phyloP scores from a whole-genome alignment of 1,284 basidiomycete genomes.

The Trichosporon sp. region DNA sequence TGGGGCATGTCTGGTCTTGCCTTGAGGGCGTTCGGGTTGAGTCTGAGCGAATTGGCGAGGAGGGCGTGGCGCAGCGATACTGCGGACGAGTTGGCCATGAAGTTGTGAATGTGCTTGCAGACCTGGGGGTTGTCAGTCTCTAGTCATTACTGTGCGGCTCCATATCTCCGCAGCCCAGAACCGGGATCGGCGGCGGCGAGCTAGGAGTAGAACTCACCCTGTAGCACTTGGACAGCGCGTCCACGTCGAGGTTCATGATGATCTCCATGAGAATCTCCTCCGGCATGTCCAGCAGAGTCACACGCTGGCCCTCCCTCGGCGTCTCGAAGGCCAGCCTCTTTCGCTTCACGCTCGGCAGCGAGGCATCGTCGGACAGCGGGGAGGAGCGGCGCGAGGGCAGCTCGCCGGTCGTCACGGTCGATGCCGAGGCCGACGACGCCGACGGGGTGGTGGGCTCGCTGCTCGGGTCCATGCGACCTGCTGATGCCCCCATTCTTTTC shows the following conservation, averaged over 20 bases:
- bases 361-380: not conserved
- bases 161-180: not conserved
- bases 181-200: not conserved
- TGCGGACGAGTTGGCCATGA: slow-evolving; percentile 30
- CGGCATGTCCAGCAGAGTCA: not conserved
- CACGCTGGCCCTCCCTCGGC: not conserved
- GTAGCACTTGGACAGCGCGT: slow-evolving; percentile 2
- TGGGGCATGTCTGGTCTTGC: slow-evolving; percentile 18
- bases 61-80: slow-evolving; percentile 70
- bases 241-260: not conserved
- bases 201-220: not conserved
- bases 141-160: too few relatives aligned
- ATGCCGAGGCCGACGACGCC: not conserved
- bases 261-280: slow-evolving; percentile 2
- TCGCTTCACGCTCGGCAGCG: not conserved
- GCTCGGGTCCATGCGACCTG: not conserved
- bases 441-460: not conserved
- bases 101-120: slow-evolving; percentile 4
- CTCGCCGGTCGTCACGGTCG: not conserved
- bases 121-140: slow-evolving; percentile 5
- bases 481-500: not conserved
- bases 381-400: not conserved
- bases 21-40: slow-evolving; percentile 49
- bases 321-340: not conserved
- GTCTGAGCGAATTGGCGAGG: slow-evolving; percentile 66